These are phyloP conservation scores for Rhododendron ferrugineum DNA, from an alignment of 148 eudicot species.

Conservation along the genomic window DNA sequence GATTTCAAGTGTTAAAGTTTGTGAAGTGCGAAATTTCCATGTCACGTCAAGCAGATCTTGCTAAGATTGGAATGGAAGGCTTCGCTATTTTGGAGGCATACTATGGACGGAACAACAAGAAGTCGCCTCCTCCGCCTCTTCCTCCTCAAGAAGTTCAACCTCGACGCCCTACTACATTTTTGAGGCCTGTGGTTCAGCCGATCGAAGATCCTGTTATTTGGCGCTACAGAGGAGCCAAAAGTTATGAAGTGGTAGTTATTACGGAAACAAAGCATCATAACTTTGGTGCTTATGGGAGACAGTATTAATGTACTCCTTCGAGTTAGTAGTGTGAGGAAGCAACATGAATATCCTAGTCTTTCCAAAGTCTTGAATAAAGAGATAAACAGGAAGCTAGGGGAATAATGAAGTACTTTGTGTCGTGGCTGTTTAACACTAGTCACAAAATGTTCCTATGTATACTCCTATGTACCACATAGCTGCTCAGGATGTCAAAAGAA, in stretches of 20 bases:
- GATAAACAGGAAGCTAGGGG: not conserved
- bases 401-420: not conserved
- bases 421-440: not conserved
- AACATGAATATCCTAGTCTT: not conserved
- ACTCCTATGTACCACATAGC: not conserved
- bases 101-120: not conserved
- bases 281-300: not conserved
- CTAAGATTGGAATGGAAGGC: conserved; percentile 13
- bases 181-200: not conserved
- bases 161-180: not conserved
- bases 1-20: not conserved
- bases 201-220: not conserved
- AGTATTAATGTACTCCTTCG: not conserved
- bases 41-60: conserved; percentile 13
- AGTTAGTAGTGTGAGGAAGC: not conserved
- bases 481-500: not conserved
- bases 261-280: not conserved
- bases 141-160: not conserved
- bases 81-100: conserved; percentile 4
- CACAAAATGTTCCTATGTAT: not conserved
- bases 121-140: not conserved
- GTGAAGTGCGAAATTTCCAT: not conserved
- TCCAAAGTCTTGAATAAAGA: not conserved
- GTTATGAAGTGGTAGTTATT: not conserved
- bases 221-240: not conserved